Percentiles rank a stretch among this genome's conserved stretches.
Conservation (phyloP, 2,329 filamentous ascomycete genomes). For the Colletotrichum tamarilloi region DNA sequence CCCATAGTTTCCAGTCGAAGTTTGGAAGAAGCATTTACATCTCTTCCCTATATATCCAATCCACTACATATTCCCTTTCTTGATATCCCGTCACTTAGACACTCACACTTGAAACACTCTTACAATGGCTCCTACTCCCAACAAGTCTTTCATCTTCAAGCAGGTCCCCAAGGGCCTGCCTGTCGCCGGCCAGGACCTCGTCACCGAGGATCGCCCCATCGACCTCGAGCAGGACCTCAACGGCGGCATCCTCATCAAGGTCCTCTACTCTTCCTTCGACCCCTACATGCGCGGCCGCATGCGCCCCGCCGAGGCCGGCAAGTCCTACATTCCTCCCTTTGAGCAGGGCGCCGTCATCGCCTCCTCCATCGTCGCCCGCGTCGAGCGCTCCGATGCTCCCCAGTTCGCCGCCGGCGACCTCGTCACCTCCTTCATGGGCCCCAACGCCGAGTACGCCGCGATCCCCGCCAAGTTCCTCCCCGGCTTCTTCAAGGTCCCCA, state of each 20-base stretch:
- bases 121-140: constrained; percentile 61
- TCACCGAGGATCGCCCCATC: constrained; percentile 73
- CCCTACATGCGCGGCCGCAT: constrained; percentile 87
- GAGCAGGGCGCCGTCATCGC: constrained; percentile 70
- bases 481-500: constrained; percentile 60
- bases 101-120: not conserved
- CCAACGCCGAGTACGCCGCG: constrained; percentile 74
- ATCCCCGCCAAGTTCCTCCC: constrained; percentile 31
- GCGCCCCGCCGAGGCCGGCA: constrained; percentile 66
- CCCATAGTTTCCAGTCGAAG: not conserved
- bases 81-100: constrained; percentile 2
- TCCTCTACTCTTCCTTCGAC: constrained; percentile 82
- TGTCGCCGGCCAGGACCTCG: constrained; percentile 76
- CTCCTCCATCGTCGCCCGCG: constrained; percentile 73
- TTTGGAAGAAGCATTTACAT: not conserved
- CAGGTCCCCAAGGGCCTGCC: constrained; percentile 74
- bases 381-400: constrained; percentile 75
- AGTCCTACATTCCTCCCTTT: constrained; percentile 77
- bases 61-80: not conserved
- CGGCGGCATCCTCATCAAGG: constrained; percentile 76
- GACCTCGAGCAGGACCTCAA: constrained; percentile 70
- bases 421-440: constrained; percentile 57
- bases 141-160: constrained; percentile 83
- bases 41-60: not conserved
- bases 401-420: constrained; percentile 61